These are phyloP conservation scores for Conoideocrella luteorostrata DNA, from an alignment of 2,329 filamentous ascomycete genomes.

Conservation along the genomic window DNA sequence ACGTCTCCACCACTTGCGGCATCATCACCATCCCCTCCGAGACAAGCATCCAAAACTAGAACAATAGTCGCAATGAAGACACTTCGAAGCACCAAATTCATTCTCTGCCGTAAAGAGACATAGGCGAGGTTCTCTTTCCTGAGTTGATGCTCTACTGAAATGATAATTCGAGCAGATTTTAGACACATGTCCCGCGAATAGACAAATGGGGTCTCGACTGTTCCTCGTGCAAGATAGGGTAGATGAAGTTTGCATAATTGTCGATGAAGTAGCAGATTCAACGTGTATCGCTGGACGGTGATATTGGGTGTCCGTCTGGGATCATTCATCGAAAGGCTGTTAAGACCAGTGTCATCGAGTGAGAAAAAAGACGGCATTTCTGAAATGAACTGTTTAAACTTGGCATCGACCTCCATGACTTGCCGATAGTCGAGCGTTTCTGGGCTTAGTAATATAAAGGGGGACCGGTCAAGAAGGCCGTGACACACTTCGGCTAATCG, in stretches of 20 bases:
- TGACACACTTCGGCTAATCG: constrained; percentile 31
- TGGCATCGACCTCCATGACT: constrained; percentile 26
- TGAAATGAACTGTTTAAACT: constrained; percentile 20
- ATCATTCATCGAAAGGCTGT: constrained; percentile 17
- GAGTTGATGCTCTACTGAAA: constrained; percentile 23
- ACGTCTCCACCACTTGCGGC: constrained; percentile 20
- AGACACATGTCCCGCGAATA: constrained; percentile 26
- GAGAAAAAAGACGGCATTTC: constrained; percentile 24
- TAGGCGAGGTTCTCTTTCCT: constrained; percentile 21
- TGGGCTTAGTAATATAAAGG: constrained; percentile 16
- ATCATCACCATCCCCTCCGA: constrained; percentile 17
- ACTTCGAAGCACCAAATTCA: constrained; percentile 25
- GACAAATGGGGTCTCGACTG: constrained; percentile 25
- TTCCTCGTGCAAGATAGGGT: constrained; percentile 27
- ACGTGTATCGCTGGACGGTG: constrained; percentile 25
- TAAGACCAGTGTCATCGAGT: constrained; percentile 14
- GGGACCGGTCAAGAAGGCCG: constrained; percentile 25
- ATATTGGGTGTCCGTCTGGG: constrained; percentile 16
- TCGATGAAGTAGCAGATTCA: constrained; percentile 26
- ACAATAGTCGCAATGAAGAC: constrained; percentile 28
- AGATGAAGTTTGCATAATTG: constrained; percentile 30
- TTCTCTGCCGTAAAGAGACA: constrained; percentile 20
- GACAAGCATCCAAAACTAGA: constrained; percentile 26
- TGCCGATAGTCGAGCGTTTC: constrained; percentile 25
- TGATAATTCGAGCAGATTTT: constrained; percentile 23